A percentile compares a stretch with the other conserved stretches of the same genome.
phyloP scores from a whole-genome alignment of 495 filamentous ascomycete species.

The Penicillium angulare region DNA sequence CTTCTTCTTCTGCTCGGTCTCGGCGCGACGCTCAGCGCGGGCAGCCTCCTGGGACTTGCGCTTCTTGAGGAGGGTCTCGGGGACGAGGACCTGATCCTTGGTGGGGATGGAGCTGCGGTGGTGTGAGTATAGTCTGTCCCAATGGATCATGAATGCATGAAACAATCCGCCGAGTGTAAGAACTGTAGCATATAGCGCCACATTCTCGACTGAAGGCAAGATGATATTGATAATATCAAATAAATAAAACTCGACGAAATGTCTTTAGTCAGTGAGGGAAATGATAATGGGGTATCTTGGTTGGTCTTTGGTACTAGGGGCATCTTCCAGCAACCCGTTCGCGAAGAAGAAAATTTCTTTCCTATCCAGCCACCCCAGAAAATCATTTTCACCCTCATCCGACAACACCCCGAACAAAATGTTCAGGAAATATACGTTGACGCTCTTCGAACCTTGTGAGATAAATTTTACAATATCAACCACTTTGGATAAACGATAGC shows the following conservation, averaged over 20 bases:
- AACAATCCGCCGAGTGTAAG: conserved; percentile 79
- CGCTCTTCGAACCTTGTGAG: conserved; percentile 33
- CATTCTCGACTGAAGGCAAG: conserved; percentile 77
- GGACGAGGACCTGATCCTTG: conserved; percentile 88
- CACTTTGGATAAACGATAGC: conserved; percentile 35
- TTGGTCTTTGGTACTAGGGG: conserved; percentile 21
- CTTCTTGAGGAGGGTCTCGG: conserved; percentile 99
- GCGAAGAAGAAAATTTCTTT: conserved; percentile 9
- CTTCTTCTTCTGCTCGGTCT: conserved; percentile 82
- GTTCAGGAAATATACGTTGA: conserved; percentile 57
- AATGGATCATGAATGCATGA: conserved; percentile 54
- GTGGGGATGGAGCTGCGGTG: conserved; percentile 79
- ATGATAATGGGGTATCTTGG: conserved; percentile 9
- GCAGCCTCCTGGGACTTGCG: conserved; percentile 99
- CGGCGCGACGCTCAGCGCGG: conserved; percentile 77
- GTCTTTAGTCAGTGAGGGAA: conserved; percentile 73
- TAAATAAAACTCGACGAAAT: conserved; percentile 71
- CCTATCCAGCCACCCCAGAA: conserved; percentile 7
- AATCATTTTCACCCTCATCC: conserved; percentile 54
- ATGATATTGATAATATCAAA: conserved; percentile 2
- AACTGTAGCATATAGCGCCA: conserved; percentile 82
- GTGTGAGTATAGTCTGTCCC: conserved; percentile 70
- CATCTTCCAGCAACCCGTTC: conserved; percentile 37
- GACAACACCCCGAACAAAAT: conserved; percentile 76
- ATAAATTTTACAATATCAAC: conserved; percentile 22